Base-by-base conservation (phyloP, 495 filamentous ascomycete species). In the Penicillium crystallinum region DNA sequence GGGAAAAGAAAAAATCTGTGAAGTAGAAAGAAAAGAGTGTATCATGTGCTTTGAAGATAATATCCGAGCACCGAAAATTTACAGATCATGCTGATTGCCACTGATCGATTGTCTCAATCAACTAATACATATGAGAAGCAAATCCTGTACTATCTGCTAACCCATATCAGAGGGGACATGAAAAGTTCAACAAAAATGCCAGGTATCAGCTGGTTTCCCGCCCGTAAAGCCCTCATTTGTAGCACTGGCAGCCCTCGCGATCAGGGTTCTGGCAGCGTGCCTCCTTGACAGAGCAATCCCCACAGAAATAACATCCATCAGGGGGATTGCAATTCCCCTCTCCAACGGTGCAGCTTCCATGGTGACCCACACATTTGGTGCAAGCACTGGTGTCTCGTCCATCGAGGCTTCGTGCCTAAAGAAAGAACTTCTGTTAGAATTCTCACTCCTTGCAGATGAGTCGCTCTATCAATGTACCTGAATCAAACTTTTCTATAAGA, bases 341-440 rank as follows among this genome's bases (percentile, higher is more conserved):
- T 10, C 44, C 44, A n/a, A 46, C 18, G 3, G 35, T 31, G 25
- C 44, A 46, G 12, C 44, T 46, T 34, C 44, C 44, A 34, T 46
- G 44, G 21, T 46, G 44, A 7, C 44, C 44, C 30, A 46, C 44
- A 46, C 44, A 46, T 4, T 36, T 46, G 19, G 44, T 46, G 19
- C 44, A 46, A 8, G 30, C 30, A 9, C 22, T 46, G 15, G 43
- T 46, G 4, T n/a, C 31, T 33, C 44, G 44, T n/a, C 30, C 44
- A 19, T 36, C 44, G 33, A 46, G 44, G 6, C 7, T 17, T 23
- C 19, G 21, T 1, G 6, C 31, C 44, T 46, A 46, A 15, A 46
- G 9, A 14, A 15, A 35, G 9, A 22, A 6, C 18, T 18, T 0
- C 12, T 33, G 27, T 42, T 29, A 42, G 9, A 17, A 5, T 8